These are phyloP conservation scores for Vaccinium vitisidaea DNA, from an alignment of 148 eudicot species.

Conservation along the genomic window DNA sequence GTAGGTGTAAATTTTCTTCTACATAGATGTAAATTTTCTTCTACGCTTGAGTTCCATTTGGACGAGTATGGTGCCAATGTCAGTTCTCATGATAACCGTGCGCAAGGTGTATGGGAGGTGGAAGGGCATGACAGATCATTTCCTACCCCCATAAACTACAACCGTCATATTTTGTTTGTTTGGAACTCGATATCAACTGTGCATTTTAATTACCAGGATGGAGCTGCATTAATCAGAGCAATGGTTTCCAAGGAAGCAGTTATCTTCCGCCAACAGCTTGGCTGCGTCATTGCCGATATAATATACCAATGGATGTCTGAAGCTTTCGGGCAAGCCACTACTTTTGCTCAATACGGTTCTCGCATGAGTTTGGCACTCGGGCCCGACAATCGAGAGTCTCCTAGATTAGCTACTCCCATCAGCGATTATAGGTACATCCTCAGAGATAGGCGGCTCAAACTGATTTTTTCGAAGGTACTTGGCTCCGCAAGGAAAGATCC, in stretches of 20 bases:
- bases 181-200: neutral
- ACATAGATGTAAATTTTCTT: neutral
- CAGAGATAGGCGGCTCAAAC: conserved; percentile 69
- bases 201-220: conserved; percentile 53
- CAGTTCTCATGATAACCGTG: neutral
- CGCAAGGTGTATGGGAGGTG: neutral
- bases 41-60: neutral
- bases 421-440: conserved; percentile 47
- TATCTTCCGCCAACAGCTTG: conserved; percentile 56
- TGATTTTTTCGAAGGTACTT: conserved; percentile 55
- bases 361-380: conserved; percentile 8
- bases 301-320: conserved; percentile 55
- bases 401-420: conserved; percentile 27
- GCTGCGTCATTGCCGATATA: conserved; percentile 58
- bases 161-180: neutral
- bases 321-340: conserved; percentile 26
- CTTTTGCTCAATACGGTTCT: conserved; percentile 17
- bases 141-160: neutral
- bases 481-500: conserved; percentile 62
- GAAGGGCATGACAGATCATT: neutral
- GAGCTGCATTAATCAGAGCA: conserved; percentile 64
- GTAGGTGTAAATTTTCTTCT: neutral
- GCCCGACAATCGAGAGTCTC: conserved; percentile 12
- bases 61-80: neutral
- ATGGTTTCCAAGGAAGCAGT: conserved; percentile 61